Conservation (phyloP, 2,329 filamentous ascomycete genomes). For the Ustulina deusta region DNA sequence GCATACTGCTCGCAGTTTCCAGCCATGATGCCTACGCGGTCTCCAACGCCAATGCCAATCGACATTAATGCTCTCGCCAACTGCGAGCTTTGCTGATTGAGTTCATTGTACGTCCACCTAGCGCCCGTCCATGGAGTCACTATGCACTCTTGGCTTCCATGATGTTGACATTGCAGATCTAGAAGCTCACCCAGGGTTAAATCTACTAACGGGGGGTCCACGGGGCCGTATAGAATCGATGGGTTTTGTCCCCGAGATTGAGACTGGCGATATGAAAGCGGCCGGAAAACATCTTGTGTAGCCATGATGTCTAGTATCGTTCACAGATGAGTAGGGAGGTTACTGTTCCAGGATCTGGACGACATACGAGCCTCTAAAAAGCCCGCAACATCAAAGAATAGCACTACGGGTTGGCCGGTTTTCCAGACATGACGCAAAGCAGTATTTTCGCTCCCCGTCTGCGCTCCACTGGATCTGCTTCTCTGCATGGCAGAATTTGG, state of each 20-base stretch:
- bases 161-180: slow-evolving; percentile 75
- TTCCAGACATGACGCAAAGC: slow-evolving; percentile 21
- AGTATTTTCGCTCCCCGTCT: background rate
- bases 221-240: slow-evolving; percentile 75
- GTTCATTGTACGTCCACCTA: slow-evolving; percentile 77
- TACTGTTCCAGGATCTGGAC: slow-evolving; percentile 2
- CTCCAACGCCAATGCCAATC: slow-evolving; percentile 74
- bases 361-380: slow-evolving; percentile 22
- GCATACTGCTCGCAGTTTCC: slow-evolving; percentile 85
- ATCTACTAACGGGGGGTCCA: slow-evolving; percentile 76
- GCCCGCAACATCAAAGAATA: slow-evolving; percentile 1
- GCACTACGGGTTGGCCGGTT: background rate
- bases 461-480: slow-evolving; percentile 22
- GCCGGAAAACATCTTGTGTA: slow-evolving; percentile 42
- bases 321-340: background rate
- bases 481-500: slow-evolving; percentile 17
- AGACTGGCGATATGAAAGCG: slow-evolving; percentile 32
- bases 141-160: slow-evolving; percentile 74
- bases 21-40: slow-evolving; percentile 81
- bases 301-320: slow-evolving; percentile 42
- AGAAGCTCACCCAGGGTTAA: slow-evolving; percentile 79
- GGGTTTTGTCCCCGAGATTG: slow-evolving; percentile 54
- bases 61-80: slow-evolving; percentile 75
- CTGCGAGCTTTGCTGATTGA: slow-evolving; percentile 71
- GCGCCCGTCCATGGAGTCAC: slow-evolving; percentile 81